phyloP scores from a whole-genome alignment of 148 eudicot species.

The Chenopodium suecicum region DNA sequence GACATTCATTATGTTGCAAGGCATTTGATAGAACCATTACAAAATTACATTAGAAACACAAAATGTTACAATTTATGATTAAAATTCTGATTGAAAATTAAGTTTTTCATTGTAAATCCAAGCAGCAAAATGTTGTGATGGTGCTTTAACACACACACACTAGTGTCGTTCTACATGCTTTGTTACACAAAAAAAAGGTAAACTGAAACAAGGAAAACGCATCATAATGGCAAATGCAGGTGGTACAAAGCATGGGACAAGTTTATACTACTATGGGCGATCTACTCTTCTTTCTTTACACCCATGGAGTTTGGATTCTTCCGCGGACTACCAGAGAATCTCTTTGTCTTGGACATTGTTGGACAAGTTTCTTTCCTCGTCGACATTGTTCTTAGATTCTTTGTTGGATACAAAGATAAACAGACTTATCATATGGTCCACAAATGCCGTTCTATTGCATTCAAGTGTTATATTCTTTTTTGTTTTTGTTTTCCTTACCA shows the following conservation, averaged over 20 bases:
- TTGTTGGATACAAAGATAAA: constrained; percentile 76
- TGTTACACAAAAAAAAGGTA: constrained; percentile 19
- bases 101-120: constrained; percentile 5
- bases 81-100: constrained; percentile 4
- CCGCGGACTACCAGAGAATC: constrained; percentile 71
- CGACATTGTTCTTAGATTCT: constrained; percentile 78
- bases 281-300: constrained; percentile 84
- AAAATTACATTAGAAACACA: no score
- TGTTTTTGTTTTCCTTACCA: not conserved
- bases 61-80: not conserved
- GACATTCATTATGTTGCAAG: not conserved
- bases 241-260: constrained; percentile 75
- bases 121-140: constrained; percentile 23
- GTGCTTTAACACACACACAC: constrained; percentile 20
- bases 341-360: constrained; percentile 69
- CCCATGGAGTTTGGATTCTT: constrained; percentile 98
- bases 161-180: constrained; percentile 14
- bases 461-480: constrained; percentile 39
- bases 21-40: not conserved
- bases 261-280: constrained; percentile 73
- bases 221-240: constrained; percentile 49
- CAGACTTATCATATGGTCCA: constrained; percentile 70
- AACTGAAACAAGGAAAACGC: constrained; percentile 4
- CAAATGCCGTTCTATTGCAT: constrained; percentile 61
- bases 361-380: constrained; percentile 82